Base-by-base conservation (phyloP, 164 flowering plant species). In the Chimonanthus salicifolius region DNA sequence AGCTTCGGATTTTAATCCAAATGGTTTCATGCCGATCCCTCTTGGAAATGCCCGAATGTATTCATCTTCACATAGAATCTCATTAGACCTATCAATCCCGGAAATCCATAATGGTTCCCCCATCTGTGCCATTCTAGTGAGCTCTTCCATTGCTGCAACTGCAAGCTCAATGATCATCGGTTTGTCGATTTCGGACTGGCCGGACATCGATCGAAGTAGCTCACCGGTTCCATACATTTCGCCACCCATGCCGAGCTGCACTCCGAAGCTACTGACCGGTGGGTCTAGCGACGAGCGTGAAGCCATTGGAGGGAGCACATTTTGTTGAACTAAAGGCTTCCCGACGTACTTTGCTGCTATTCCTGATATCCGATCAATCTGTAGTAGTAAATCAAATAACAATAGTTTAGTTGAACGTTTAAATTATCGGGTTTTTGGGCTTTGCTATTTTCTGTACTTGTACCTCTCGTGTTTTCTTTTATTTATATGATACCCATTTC, bases 331-430 rank as follows among this genome's bases (percentile, higher is more conserved):
- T 75, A 90, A 49, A 7, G 97, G 91, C 81, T 89, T 95, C 6
- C 98, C 98, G 2, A 88, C 94, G 70, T 91, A 91, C 72, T 92
- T 95, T 5, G 93, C 91, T 44, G 97, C 97, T 33, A 93, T 89
- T 16, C 83, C 92, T 0, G 97, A 92, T 46, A 95, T 88, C 76
- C 92, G 83, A 71, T 95, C 97, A 67, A 93, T 86, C 99, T 92
- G 88, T 6, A 71, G 50, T 9, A 11, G 58, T 44, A 7, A 33
- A 63, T 63, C 66, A 33, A 20, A 11, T 33, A 63, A 21, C 5
- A 63, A 7, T 44, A n/a, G 18, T 20, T 62, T 20, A 62, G 33
- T 0, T 62, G 10, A 2, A 33, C 5, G 9, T 33, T 63, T 63
- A 21, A 63, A 58, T 58, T 58, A n/a, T n/a, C n/a, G n/a, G n/a